Conservation (phyloP, 805 yeast genomes). For the Hanseniaspora pseudoguilliermondii region DNA sequence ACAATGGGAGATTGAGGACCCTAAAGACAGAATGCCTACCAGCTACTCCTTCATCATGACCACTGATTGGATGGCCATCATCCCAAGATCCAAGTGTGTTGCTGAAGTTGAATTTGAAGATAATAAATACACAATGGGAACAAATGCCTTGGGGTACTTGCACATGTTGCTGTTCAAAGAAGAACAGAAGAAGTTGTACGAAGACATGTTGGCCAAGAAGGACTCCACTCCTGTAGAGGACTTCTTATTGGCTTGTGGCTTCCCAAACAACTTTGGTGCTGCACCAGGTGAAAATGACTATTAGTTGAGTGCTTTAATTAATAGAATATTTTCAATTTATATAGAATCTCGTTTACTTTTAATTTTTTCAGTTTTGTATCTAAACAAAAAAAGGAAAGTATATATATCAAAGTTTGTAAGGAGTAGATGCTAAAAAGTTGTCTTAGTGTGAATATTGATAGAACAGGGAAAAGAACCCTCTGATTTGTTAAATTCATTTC, state of each 20-base stretch:
- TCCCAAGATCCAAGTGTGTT: conserved; percentile 46
- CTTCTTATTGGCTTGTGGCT: conserved; percentile 56
- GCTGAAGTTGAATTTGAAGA: conserved; percentile 10
- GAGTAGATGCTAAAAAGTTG: too few relatives aligned
- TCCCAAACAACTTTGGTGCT: conserved; percentile 45
- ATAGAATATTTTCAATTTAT: neutral
- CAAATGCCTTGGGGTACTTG: conserved; percentile 69
- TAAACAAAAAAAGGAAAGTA: too few relatives aligned
- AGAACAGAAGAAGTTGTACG: conserved; percentile 29
- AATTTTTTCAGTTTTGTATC: too few relatives aligned
- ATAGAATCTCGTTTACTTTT: neutral
- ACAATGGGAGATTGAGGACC: conserved; percentile 32
- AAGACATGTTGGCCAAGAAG: conserved; percentile 28
- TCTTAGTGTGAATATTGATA: too few relatives aligned
- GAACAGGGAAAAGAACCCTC: too few relatives aligned
- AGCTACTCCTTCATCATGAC: conserved; percentile 78
- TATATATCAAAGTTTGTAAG: too few relatives aligned
- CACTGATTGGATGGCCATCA: conserved; percentile 66
- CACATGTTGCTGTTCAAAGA: conserved; percentile 71
- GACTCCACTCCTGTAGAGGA: conserved; percentile 28
- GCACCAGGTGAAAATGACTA: conserved; percentile 56
- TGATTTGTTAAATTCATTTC: too few relatives aligned
- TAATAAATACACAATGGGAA: conserved; percentile 36
- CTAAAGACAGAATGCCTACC: conserved; percentile 24
- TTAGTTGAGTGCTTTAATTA: conserved; percentile 20